Conservation (phyloP, 83 land plant genomes). For the Diphasiastrum complanatum region DNA sequence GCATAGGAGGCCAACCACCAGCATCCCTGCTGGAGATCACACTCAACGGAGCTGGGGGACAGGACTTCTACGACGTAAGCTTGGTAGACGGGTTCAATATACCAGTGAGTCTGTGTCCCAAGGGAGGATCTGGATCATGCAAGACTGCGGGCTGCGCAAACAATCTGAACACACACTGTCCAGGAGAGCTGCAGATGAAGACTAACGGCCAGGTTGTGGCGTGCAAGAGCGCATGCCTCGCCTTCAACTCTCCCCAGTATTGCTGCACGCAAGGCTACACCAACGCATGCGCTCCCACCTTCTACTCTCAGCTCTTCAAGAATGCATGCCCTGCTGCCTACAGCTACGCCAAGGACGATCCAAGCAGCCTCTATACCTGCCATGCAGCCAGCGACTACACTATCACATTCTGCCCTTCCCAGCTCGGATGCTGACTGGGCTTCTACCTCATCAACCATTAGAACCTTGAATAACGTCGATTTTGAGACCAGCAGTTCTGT, state of each 20-base stretch:
- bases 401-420: slow-evolving; percentile 8
- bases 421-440: too few relatives aligned
- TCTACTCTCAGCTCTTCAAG: slow-evolving; percentile 10
- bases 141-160: background rate
- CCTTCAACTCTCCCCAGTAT: background rate
- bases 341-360: slow-evolving; percentile 3
- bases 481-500: too few relatives aligned
- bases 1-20: background rate
- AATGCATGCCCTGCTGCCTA: background rate
- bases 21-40: slow-evolving; percentile 1
- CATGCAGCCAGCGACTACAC: background rate
- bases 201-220: background rate
- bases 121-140: background rate
- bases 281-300: background rate
- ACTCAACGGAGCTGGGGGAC: background rate
- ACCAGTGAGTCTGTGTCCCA: slow-evolving; percentile 7
- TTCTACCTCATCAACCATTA: too few relatives aligned
- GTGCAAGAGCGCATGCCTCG: slow-evolving; percentile 10
- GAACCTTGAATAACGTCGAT: too few relatives aligned
- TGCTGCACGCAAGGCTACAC: slow-evolving; percentile 3
- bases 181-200: background rate
- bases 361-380: background rate
- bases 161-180: slow-evolving; percentile 3
- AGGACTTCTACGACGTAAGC: slow-evolving; percentile 2
- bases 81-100: slow-evolving; percentile 12